Percentiles rank a stretch among this genome's conserved stretches.
phyloP scores from a whole-genome alignment of 179 eudicot genomes.

The Beta corolliflora region DNA sequence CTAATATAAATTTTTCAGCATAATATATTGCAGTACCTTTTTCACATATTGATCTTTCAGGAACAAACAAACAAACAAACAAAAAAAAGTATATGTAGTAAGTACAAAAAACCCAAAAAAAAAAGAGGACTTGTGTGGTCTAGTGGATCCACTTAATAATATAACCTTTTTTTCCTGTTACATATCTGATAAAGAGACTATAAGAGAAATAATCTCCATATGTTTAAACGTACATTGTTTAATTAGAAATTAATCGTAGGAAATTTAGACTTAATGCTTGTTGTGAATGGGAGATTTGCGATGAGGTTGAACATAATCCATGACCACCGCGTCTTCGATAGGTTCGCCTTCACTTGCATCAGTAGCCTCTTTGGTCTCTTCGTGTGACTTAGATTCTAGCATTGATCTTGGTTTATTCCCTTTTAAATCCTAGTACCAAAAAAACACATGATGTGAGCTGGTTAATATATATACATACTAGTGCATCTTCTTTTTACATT shows the following conservation, averaged over 20 bases:
- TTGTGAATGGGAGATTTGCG: constrained; percentile 82
- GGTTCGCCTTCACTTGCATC: constrained; percentile 32
- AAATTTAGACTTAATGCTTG: constrained; percentile 16
- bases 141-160: background rate
- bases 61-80: background rate
- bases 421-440: constrained; percentile 34
- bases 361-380: constrained; percentile 34
- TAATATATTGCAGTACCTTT: background rate
- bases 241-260: background rate
- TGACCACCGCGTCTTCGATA: constrained; percentile 48
- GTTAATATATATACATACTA: background rate
- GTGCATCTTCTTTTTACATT: too few relatives aligned
- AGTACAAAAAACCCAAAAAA: background rate
- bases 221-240: constrained; percentile 4
- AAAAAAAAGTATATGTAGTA: background rate
- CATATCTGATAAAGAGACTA: background rate
- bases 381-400: constrained; percentile 30
- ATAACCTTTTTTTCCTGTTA: background rate
- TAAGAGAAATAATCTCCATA: background rate
- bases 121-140: background rate
- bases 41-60: background rate
- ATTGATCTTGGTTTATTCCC: constrained; percentile 36
- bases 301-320: constrained; percentile 73
- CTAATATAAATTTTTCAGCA: background rate
- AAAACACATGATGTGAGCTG: background rate